Evolutionary conservation across 2,329 filamentous ascomycete species (phyloP).

Genomic region (Aspergillus sp.): DNA sequence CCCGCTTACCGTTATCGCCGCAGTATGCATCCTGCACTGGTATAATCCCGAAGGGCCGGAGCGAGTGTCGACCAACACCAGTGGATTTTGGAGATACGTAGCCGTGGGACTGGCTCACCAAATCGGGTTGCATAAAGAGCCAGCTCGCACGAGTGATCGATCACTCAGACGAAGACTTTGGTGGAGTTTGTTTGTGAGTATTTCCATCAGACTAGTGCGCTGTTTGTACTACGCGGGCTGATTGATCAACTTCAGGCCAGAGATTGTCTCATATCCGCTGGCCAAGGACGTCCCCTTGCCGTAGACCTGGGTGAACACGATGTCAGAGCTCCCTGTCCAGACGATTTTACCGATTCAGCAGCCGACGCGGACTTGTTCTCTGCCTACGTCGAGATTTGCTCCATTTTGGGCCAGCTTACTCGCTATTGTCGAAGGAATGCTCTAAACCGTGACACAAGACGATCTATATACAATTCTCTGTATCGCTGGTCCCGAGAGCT

Average conservation of each 20-base stretch:
- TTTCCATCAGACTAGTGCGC: background rate
- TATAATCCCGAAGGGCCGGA: conserved; percentile 35
- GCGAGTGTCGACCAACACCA: conserved; percentile 42
- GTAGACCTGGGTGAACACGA: conserved; percentile 41
- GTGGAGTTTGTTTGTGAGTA: conserved; percentile 44
- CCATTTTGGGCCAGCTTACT: conserved; percentile 34
- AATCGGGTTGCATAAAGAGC: conserved; percentile 45
- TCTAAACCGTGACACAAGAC: conserved; percentile 23
- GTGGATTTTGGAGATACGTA: conserved; percentile 45
- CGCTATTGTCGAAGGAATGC: conserved; percentile 24
- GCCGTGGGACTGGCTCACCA: conserved; percentile 45
- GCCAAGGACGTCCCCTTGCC: conserved; percentile 41
- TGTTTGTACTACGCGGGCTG: background rate
- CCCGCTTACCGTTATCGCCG: conserved; percentile 30
- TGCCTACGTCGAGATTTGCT: conserved; percentile 41
- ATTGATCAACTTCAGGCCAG: conserved; percentile 22
- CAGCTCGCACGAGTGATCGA: conserved; percentile 32
- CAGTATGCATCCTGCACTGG: conserved; percentile 34
- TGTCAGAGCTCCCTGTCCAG: conserved; percentile 31
- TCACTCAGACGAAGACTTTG: conserved; percentile 40
- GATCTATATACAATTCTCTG: conserved; percentile 26
- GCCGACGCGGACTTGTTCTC: conserved; percentile 35
- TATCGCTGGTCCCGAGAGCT: conserved; percentile 39
- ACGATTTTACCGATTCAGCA: conserved; percentile 34
- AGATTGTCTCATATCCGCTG: conserved; percentile 44